Percentiles rank a stretch among this genome's conserved stretches.
phyloP scores from a whole-genome alignment of 2,329 filamentous ascomycete genomes.

The Leptosphaerulina australis region DNA sequence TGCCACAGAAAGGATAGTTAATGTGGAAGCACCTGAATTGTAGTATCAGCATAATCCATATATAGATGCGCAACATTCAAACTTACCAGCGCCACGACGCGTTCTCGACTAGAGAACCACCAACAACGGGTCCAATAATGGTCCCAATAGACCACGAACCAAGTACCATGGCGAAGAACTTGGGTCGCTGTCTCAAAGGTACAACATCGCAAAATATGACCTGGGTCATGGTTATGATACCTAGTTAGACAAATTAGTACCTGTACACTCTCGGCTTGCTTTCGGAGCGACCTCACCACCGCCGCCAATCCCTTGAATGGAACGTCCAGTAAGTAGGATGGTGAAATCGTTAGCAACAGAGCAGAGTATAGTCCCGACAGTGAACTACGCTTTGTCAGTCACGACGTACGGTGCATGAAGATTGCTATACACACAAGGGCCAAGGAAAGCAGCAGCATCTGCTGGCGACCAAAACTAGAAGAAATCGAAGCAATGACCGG shows the following conservation, averaged over 20 bases:
- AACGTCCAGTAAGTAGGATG: constrained; percentile 44
- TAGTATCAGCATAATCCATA: neutral
- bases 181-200: constrained; percentile 49
- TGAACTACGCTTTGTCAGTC: constrained; percentile 42
- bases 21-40: constrained; percentile 61
- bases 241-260: too few species aligned
- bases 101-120: constrained; percentile 60
- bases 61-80: neutral
- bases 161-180: constrained; percentile 50
- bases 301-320: constrained; percentile 48
- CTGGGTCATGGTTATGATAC: constrained; percentile 49
- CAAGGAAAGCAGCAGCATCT: constrained; percentile 45
- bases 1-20: constrained; percentile 61
- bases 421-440: constrained; percentile 33
- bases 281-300: too few species aligned
- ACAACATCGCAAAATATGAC: constrained; percentile 56
- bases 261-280: too few species aligned
- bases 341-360: constrained; percentile 45
- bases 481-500: constrained; percentile 53
- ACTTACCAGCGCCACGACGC: constrained; percentile 61
- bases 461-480: constrained; percentile 59
- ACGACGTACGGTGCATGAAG: too few species aligned
- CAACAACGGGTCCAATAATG: constrained; percentile 55
- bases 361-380: constrained; percentile 54
- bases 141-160: constrained; percentile 61